Evolutionary conservation across 257 asterid genomes (phyloP).

Genomic region (Catharanthus roseus): DNA sequence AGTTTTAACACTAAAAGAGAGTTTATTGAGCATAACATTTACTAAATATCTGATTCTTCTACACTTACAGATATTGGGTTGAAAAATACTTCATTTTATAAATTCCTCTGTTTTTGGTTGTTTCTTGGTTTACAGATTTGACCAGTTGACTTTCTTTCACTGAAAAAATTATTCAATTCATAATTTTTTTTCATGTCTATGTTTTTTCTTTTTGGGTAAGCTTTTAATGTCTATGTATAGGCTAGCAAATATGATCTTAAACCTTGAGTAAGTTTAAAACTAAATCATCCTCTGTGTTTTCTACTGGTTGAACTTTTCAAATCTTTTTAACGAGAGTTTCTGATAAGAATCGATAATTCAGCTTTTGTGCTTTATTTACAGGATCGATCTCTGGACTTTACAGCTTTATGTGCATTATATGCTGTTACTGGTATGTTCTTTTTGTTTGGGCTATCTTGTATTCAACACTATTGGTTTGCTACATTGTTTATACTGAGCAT

Average conservation of each 20-base stretch:
- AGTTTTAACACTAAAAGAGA: not conserved
- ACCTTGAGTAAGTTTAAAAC: not conserved
- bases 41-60: not conserved
- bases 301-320: not conserved
- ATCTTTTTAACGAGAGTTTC: not conserved
- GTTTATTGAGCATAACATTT: not conserved
- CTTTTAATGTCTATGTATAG: not conserved
- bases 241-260: not conserved
- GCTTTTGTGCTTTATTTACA: slow-evolving; percentile 29
- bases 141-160: not conserved
- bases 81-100: not conserved
- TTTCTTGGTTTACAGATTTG: not conserved
- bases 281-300: not conserved
- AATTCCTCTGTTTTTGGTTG: not conserved
- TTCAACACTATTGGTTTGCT: not conserved
- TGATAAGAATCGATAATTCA: slow-evolving; percentile 17
- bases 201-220: not conserved
- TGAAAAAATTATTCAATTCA: not conserved
- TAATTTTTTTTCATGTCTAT: not conserved
- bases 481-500: not conserved
- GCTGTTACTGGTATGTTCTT: slow-evolving; percentile 72
- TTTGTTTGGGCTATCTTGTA: slow-evolving; percentile 9
- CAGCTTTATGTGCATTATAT: slow-evolving; percentile 72
- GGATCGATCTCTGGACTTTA: slow-evolving; percentile 85
- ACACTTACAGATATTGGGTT: not conserved